phyloP scores from a whole-genome alignment of 179 eudicot species.

The Amaranthus tricolor region DNA sequence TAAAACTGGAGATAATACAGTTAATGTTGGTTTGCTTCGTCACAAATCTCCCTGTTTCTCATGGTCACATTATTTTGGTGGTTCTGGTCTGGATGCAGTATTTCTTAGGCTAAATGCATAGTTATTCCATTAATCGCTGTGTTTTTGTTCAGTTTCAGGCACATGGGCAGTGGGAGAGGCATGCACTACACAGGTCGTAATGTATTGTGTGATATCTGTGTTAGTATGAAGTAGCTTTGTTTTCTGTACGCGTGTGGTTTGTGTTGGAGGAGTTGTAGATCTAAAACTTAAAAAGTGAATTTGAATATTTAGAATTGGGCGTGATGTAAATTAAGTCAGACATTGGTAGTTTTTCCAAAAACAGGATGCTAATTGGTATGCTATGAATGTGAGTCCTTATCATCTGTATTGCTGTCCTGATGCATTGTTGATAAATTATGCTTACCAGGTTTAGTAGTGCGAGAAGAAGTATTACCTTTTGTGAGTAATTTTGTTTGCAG shows the following conservation, averaged over 20 bases:
- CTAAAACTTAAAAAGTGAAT: not conserved
- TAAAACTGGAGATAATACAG: not conserved
- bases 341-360: not conserved
- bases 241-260: not conserved
- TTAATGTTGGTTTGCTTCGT: not conserved
- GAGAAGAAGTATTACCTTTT: not conserved
- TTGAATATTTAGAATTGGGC: not conserved
- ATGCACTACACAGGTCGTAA: not conserved
- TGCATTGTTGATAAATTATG: not conserved
- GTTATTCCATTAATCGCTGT: not conserved
- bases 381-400: not conserved
- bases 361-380: not conserved
- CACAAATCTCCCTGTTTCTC: too few relatives aligned
- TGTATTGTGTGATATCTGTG: not conserved
- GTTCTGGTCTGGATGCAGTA: not conserved
- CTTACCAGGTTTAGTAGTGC: not conserved
- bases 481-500: not conserved
- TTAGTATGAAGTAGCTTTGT: not conserved
- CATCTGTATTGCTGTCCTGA: not conserved
- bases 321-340: not conserved
- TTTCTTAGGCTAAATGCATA: not conserved
- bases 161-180: not conserved
- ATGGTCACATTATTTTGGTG: too few relatives aligned
- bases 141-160: conserved; percentile 4
- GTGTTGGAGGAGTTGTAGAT: not conserved